A percentile compares a stretch with the other conserved stretches of the same genome.
Conservation (phyloP, 768 basidiomycete genomes). For the Lyophyllum shimeji region DNA sequence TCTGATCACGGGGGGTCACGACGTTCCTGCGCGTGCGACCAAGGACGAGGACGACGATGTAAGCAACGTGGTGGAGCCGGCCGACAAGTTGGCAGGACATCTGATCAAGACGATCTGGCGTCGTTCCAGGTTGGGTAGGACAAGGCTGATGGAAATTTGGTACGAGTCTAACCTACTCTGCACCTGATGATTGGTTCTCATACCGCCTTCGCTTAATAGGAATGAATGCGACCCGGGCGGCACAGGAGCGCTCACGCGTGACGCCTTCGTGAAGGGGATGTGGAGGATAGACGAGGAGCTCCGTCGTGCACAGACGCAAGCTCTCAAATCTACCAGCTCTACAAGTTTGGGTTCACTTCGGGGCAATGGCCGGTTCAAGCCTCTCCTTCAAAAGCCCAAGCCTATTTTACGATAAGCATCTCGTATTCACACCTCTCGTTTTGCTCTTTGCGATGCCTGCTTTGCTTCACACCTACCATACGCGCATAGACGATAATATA, state of each 20-base stretch:
- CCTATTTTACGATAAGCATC: slow-evolving; percentile 28
- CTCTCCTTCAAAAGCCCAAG: slow-evolving; percentile 19
- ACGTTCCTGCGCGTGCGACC: slow-evolving; percentile 9
- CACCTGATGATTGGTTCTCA: not conserved
- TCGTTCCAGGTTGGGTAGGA: slow-evolving; percentile 53
- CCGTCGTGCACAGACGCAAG: slow-evolving; percentile 50
- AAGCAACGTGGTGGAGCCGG: slow-evolving; percentile 34
- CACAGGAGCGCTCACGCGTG: slow-evolving; percentile 60
- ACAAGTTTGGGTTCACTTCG: slow-evolving; percentile 23
- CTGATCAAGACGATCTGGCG: slow-evolving; percentile 65
- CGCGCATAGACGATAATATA: not conserved
- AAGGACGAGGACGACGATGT: slow-evolving; percentile 21
- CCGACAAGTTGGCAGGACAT: slow-evolving; percentile 54
- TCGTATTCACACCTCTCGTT: not conserved
- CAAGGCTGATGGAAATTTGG: slow-evolving; percentile 66
- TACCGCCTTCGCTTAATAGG: slow-evolving; percentile 39
- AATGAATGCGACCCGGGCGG: slow-evolving; percentile 61
- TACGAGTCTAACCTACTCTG: slow-evolving; percentile 28
- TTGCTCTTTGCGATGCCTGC: not conserved
- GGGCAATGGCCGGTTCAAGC: slow-evolving; percentile 16
- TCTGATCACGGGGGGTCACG: slow-evolving; percentile 47
- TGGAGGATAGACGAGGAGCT: slow-evolving; percentile 88
- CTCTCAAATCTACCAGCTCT: slow-evolving; percentile 30
- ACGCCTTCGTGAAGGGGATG: slow-evolving; percentile 75
- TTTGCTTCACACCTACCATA: not conserved